phyloP scores from a whole-genome alignment of 2,329 filamentous ascomycete species.

The Aureobasidium musti region DNA sequence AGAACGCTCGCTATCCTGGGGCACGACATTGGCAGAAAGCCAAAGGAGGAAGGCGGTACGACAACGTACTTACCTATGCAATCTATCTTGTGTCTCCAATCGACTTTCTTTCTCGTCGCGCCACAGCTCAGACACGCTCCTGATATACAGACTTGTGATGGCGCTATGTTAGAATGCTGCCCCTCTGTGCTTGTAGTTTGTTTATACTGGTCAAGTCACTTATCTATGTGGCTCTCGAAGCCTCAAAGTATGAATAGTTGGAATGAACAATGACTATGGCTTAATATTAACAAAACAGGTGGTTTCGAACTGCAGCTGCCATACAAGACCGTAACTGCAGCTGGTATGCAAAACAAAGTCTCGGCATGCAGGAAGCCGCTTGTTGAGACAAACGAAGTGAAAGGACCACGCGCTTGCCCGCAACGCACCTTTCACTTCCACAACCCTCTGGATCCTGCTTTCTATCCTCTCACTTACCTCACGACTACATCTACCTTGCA shows the following conservation, averaged over 20 bases:
- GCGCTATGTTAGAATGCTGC: too few relatives aligned
- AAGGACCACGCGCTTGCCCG: neutral
- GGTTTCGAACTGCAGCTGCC: neutral
- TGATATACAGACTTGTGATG: neutral
- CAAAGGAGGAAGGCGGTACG: neutral
- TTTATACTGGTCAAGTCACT: too few relatives aligned
- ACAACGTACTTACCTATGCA: neutral
- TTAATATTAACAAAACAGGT: neutral
- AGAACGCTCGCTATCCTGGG: neutral
- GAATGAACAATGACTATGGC: neutral
- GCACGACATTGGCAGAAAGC: neutral
- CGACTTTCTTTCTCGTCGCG: neutral
- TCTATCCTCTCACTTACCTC: neutral
- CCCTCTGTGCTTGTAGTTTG: too few relatives aligned
- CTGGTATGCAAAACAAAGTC: neutral
- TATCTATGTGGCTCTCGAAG: neutral
- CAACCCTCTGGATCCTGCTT: neutral
- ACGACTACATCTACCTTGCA: neutral
- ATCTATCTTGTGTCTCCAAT: neutral
- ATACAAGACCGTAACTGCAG: neutral
- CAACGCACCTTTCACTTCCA: neutral
- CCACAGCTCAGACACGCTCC: neutral
- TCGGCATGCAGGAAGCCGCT: conserved; percentile 6
- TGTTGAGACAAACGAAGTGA: neutral
- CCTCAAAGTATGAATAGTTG: neutral